Evolutionary conservation across 495 filamentous ascomycete species (phyloP).

Genomic region (Penicillium samsonianum): DNA sequence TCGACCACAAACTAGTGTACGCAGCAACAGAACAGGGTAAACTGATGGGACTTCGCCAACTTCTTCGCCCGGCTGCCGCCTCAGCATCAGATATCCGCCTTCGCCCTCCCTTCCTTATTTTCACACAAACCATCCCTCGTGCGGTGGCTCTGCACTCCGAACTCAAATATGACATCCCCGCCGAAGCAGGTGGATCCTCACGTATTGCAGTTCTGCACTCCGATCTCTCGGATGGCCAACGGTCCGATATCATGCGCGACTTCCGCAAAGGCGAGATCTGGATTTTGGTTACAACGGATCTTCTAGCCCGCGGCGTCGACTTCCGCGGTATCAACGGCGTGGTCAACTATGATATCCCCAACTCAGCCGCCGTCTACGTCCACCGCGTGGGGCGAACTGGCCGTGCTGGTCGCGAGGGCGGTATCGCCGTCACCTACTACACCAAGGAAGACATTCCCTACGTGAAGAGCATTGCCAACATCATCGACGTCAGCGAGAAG

Average conservation of each 20-base stretch:
- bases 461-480: slow-evolving; percentile 88
- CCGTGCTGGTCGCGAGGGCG: slow-evolving; percentile 81
- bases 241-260: slow-evolving; percentile 77
- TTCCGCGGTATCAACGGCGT: slow-evolving; percentile 90
- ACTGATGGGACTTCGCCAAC: slow-evolving; percentile 84
- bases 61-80: slow-evolving; percentile 75
- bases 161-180: slow-evolving; percentile 90
- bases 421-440: slow-evolving; percentile 90
- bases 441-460: slow-evolving; percentile 92
- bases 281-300: slow-evolving; percentile 93
- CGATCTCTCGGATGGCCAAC: slow-evolving; percentile 72
- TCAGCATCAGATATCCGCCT: slow-evolving; percentile 61
- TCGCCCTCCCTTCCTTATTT: slow-evolving; percentile 86
- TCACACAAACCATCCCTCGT: slow-evolving; percentile 90
- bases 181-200: slow-evolving; percentile 78
- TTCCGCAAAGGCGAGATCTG: slow-evolving; percentile 94
- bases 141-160: slow-evolving; percentile 85
- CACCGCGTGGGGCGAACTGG: slow-evolving; percentile 93
- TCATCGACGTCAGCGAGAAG: slow-evolving; percentile 82
- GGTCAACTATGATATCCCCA: slow-evolving; percentile 95
- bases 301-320: slow-evolving; percentile 87
- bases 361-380: slow-evolving; percentile 82
- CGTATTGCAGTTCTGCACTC: slow-evolving; percentile 91
- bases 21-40: slow-evolving; percentile 92
- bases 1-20: slow-evolving; percentile 86